A percentile compares a stretch with the other conserved stretches of the same genome.
Conservation (phyloP, 768 basidiomycete genomes). For the Trichaptum fuscoviolaceum region DNA sequence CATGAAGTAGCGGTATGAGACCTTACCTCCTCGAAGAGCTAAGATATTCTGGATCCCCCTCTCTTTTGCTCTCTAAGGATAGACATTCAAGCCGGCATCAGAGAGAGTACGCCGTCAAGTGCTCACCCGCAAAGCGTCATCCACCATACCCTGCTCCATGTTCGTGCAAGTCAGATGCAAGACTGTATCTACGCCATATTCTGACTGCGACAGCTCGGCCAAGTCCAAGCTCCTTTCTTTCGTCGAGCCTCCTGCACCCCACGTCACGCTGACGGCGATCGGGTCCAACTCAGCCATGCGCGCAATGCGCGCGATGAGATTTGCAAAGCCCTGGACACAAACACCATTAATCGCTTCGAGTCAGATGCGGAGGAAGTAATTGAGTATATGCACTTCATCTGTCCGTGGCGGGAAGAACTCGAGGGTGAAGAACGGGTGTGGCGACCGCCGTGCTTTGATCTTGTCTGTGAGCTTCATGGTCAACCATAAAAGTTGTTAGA, state of each 20-base stretch:
- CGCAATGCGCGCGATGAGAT: conserved; percentile 82
- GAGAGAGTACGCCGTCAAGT: conserved; percentile 10
- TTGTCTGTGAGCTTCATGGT: conserved; percentile 73
- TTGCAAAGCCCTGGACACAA: conserved; percentile 83
- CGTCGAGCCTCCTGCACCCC: conserved; percentile 96
- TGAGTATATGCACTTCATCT: conserved; percentile 53
- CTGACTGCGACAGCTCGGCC: conserved; percentile 67
- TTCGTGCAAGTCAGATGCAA: conserved; percentile 97
- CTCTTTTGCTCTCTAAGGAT: conserved; percentile 64
- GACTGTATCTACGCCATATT: conserved; percentile 78
- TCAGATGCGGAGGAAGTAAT: conserved; percentile 5
- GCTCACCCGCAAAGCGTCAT: conserved; percentile 75
- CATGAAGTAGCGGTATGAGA: not conserved
- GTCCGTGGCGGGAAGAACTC: conserved; percentile 98
- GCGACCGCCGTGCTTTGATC: conserved; percentile 39
- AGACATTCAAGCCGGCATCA: conserved; percentile 7
- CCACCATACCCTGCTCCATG: conserved; percentile 85
- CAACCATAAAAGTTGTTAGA: not conserved
- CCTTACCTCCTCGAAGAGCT: conserved; percentile 83
- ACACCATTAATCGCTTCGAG: too few species aligned
- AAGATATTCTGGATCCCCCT: conserved; percentile 85
- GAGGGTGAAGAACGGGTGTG: conserved; percentile 81
- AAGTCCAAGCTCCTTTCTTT: conserved; percentile 85
- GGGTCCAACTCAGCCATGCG: conserved; percentile 74
- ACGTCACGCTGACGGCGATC: conserved; percentile 87